phyloP scores from a whole-genome alignment of 306 rosid genomes.

The Cucurbita maxima region DNA sequence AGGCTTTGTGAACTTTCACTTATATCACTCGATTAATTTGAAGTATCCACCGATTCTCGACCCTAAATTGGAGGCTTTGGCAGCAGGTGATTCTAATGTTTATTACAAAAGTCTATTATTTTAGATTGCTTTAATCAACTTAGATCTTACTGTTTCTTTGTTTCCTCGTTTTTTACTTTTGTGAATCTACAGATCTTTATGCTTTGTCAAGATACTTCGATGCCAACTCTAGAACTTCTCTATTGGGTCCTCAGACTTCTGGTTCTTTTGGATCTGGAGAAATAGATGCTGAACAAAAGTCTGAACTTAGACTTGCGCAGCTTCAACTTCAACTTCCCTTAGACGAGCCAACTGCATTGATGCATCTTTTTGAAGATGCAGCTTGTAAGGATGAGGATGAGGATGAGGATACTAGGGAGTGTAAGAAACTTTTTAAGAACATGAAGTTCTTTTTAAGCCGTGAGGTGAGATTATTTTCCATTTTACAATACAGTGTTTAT shows the following conservation, averaged over 20 bases:
- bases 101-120: not conserved
- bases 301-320: slow-evolving; percentile 80
- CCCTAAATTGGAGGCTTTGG: slow-evolving; percentile 61
- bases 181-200: slow-evolving; percentile 46
- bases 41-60: slow-evolving; percentile 83
- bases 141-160: no score
- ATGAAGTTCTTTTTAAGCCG: slow-evolving; percentile 79
- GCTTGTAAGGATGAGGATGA: slow-evolving; percentile 29
- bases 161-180: not conserved
- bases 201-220: slow-evolving; percentile 59
- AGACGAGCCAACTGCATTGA: slow-evolving; percentile 74
- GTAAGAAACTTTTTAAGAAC: slow-evolving; percentile 59
- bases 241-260: slow-evolving; percentile 27
- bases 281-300: slow-evolving; percentile 22
- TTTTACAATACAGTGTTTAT: not conserved
- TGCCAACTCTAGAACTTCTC: slow-evolving; percentile 22
- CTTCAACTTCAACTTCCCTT: slow-evolving; percentile 86
- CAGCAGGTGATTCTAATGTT: slow-evolving; percentile 39
- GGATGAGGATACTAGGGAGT: slow-evolving; percentile 57
- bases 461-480: slow-evolving; percentile 38
- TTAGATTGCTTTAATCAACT: not conserved
- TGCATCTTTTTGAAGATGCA: slow-evolving; percentile 57
- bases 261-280: slow-evolving; percentile 26
- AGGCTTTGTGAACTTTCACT: slow-evolving; percentile 52
- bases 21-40: slow-evolving; percentile 61